Evolutionary conservation across 176 grass and related monocot genomes (phyloP), one percentile per base, ranked within the genome.

Genomic region (Carex parvula): DNA sequence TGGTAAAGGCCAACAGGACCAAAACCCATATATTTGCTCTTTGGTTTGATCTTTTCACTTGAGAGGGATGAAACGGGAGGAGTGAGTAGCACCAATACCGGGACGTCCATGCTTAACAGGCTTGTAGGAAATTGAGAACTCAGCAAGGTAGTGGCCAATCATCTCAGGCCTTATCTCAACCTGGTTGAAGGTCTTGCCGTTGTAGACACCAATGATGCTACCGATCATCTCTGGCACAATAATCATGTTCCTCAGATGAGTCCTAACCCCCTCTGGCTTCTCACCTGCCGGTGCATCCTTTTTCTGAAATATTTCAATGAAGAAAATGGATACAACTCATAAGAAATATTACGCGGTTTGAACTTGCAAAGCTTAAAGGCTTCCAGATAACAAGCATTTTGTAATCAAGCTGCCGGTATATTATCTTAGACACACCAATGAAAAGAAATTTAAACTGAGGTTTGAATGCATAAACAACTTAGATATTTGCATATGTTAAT

Each of bases 211-310:
- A 64, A 90, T 61, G 55, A 92, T 78, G 64, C 88, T 90, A 3
- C 91, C 88, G 30, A 92, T 92, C 91, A 92, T 92, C 88, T 92
- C 88, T 21, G 88, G 91, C 14, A 92, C 91, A 68, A 92, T 90
- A 30, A 92, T 92, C 91, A 92, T 92, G 86, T 92, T 92, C 44
- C 88, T 83, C 11, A 92, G 91, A 75, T 90, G 91, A 6, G 91
- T 90, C 85, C 88, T 92, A 52, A 92, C 91, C 24, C 71, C 78
- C 73, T 92, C 91, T 0, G 86, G 91, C 70, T 92, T 92, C 83
- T 92, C 91, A 37, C 88, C 91, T 37, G 52, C 69, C 35, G 91
- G 91, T 13, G 91, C 88, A 20, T 92, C 91, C 80, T 89, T 87
- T 68, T 90, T 90, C 91, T 92, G 88, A 67, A 81, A 37, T 60